These are phyloP conservation scores for Macrolepiota albuminosa DNA, from an alignment of 768 basidiomycete genomes.

Conservation along the genomic window DNA sequence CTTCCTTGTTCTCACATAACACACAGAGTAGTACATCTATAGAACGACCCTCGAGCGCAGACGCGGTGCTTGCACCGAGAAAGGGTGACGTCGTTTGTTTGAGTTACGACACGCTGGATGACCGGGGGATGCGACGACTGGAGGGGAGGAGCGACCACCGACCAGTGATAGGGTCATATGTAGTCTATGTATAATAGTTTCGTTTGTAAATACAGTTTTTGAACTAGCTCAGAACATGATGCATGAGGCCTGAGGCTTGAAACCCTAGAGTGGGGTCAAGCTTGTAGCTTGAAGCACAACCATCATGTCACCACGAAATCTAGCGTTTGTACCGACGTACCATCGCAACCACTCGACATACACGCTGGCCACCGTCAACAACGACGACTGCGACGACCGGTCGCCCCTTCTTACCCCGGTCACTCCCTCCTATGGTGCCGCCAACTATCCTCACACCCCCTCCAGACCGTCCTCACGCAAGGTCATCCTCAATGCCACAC, in stretches of 20 bases:
- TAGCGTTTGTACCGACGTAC: constrained; percentile 19
- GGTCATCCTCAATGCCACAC: constrained; percentile 71
- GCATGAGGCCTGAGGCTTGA: too few species aligned
- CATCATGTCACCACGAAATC: constrained; percentile 18
- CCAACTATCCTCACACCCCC: constrained; percentile 34
- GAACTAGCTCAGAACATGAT: background rate
- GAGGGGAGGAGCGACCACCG: constrained; percentile 82
- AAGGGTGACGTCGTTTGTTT: constrained; percentile 74
- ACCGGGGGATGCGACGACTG: constrained; percentile 67
- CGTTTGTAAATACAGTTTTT: background rate
- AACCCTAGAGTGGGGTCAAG: constrained; percentile 17
- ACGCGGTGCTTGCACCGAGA: constrained; percentile 23
- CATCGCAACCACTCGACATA: constrained; percentile 37
- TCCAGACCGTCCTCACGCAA: constrained; percentile 40
- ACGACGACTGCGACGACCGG: constrained; percentile 27
- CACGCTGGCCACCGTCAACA: constrained; percentile 58
- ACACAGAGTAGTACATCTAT: constrained; percentile 17
- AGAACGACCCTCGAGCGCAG: constrained; percentile 11
- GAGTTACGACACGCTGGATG: constrained; percentile 68
- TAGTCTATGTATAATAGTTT: constrained; percentile 39
- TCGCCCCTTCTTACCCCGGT: constrained; percentile 41
- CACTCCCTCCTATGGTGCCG: constrained; percentile 50
- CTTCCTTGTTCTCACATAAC: constrained; percentile 39
- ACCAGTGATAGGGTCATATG: constrained; percentile 79
- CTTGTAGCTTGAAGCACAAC: constrained; percentile 9